phyloP scores from a whole-genome alignment of 2,329 filamentous ascomycete species.

The Neofusicoccum umdonicola region DNA sequence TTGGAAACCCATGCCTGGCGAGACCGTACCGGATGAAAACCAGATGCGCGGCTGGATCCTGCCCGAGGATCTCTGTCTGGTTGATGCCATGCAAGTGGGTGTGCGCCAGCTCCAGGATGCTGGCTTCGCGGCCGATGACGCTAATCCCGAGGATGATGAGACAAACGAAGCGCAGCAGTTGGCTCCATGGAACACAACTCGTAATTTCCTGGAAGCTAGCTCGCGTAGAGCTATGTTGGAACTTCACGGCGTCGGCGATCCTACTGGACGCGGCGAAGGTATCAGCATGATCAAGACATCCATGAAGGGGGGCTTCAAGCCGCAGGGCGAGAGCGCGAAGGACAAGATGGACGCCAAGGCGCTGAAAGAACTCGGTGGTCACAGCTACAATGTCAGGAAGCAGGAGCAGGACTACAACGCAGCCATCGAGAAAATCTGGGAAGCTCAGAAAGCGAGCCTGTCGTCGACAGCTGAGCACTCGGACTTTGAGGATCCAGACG shows the following conservation, averaged over 20 bases:
- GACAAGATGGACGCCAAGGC: conserved; percentile 80
- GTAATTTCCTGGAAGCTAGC: conserved; percentile 92
- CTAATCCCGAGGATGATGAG: conserved; percentile 61
- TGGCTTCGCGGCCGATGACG: conserved; percentile 70
- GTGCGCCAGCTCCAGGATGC: conserved; percentile 87
- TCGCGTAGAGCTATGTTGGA: conserved; percentile 96
- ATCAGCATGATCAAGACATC: conserved; percentile 98
- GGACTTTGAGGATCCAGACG: conserved; percentile 66
- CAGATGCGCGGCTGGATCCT: conserved; percentile 85
- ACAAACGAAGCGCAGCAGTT: conserved; percentile 77
- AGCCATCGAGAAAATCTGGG: conserved; percentile 89
- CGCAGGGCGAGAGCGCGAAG: conserved; percentile 82
- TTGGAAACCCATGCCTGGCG: conserved; percentile 70
- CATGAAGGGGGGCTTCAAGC: conserved; percentile 97
- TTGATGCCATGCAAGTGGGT: conserved; percentile 96
- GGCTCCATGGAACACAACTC: conserved; percentile 93
- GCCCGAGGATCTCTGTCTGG: conserved; percentile 89
- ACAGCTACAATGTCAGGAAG: conserved; percentile 95
- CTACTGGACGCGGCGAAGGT: conserved; percentile 86
- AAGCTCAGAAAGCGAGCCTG: conserved; percentile 76
- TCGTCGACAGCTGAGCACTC: conserved; percentile 72
- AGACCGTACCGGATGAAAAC: conserved; percentile 76
- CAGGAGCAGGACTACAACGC: conserved; percentile 91
- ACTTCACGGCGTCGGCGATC: conserved; percentile 90
- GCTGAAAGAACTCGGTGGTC: conserved; percentile 69